Evolutionary conservation across 169 alveolate species (phyloP).

Genomic region (Condylostoma magnum): DNA sequence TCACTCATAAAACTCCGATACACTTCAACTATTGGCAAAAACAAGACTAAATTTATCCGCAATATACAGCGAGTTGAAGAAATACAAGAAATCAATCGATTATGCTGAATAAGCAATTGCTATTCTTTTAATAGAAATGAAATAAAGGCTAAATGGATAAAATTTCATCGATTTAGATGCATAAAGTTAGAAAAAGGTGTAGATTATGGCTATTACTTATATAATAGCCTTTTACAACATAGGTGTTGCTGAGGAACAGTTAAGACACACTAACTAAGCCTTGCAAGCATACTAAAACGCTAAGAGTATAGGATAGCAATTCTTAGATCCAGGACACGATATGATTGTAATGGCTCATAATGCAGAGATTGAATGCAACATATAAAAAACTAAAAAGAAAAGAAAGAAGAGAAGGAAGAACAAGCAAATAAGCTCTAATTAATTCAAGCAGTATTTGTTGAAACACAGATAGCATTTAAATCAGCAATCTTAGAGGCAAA

Average conservation of each 20-base stretch:
- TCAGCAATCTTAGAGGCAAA: no score
- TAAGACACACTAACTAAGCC: not conserved
- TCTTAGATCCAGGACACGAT: not conserved
- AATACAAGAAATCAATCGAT: not conserved
- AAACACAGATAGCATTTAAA: no score
- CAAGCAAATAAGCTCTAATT: no score
- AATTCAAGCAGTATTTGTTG: no score
- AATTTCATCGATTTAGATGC: not conserved
- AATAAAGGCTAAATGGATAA: not conserved
- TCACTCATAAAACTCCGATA: no score
- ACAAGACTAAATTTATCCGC: constrained; percentile 14
- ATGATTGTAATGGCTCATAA: not conserved
- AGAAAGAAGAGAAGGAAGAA: no score
- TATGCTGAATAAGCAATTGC: not conserved
- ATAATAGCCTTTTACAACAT: constrained; percentile 28
- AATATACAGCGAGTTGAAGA: not conserved
- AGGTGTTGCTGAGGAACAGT: constrained; percentile 26
- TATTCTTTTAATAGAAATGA: constrained; percentile 6
- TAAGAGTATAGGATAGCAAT: constrained; percentile 2
- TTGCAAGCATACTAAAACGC: constrained; percentile 28
- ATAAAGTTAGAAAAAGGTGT: not conserved
- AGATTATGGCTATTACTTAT: constrained; percentile 9
- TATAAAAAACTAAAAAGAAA: no score
- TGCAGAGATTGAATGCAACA: not conserved
- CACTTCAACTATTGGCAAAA: constrained; percentile 14